A percentile compares a stretch with the other conserved stretches of the same genome.
These are phyloP conservation scores for Rosa rugosa DNA, from an alignment of 306 rosid species.

Conservation along the genomic window DNA sequence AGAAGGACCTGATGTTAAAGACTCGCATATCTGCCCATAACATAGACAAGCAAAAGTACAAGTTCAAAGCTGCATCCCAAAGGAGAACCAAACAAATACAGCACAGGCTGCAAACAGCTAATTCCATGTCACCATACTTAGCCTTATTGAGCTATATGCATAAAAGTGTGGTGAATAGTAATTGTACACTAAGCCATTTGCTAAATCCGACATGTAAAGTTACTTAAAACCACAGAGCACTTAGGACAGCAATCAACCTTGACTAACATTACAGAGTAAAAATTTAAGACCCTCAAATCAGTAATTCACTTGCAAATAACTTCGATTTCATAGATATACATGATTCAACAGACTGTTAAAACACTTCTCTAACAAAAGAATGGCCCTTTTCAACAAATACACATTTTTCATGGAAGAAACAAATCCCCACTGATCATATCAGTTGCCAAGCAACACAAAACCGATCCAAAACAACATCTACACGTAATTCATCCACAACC, in stretches of 20 bases:
- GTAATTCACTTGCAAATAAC: neutral
- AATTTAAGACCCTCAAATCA: neutral
- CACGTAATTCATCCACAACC: neutral
- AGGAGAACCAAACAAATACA: neutral
- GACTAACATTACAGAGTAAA: neutral
- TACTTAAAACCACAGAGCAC: slow-evolving; percentile 10
- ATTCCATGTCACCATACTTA: neutral
- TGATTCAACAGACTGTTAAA: neutral
- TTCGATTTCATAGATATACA: neutral
- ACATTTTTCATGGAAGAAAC: neutral
- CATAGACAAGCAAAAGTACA: slow-evolving; percentile 16
- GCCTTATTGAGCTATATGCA: neutral
- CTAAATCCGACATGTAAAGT: neutral
- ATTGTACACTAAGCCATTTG: neutral
- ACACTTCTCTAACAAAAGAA: neutral
- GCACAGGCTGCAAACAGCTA: neutral
- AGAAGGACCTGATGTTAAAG: slow-evolving; percentile 87
- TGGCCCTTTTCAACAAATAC: neutral
- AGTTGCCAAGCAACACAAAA: neutral
- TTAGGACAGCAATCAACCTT: neutral
- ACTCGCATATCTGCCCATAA: slow-evolving; percentile 72
- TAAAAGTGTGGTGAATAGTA: neutral
- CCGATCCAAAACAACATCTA: neutral
- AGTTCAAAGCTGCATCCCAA: neutral
- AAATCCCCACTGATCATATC: neutral